Conservation (phyloP, 352 stramenopile genomes). For the Pythium sukuiense region DNA sequence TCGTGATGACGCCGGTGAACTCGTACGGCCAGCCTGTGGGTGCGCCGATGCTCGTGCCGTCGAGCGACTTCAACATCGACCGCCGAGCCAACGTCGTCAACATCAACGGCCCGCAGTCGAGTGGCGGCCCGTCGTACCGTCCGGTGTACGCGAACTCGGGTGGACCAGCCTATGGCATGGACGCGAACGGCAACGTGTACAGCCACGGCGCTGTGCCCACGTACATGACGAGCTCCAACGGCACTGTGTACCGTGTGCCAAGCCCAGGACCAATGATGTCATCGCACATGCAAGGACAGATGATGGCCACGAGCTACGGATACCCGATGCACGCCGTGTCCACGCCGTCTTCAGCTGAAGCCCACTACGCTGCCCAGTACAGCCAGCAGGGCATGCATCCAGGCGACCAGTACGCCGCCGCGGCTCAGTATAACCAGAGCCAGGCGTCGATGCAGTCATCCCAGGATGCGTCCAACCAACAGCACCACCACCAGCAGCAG, state of each 20-base stretch:
- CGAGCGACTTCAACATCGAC: conserved; percentile 41
- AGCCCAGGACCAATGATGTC: conserved; percentile 27
- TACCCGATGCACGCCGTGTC: conserved; percentile 26
- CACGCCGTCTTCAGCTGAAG: conserved; percentile 9
- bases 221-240: conserved; percentile 21
- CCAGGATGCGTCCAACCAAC: background rate
- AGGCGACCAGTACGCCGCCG: conserved; percentile 23
- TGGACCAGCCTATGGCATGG: conserved; percentile 17
- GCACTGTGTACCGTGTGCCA: conserved; percentile 23
- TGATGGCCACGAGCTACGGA: conserved; percentile 40
- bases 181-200: conserved; percentile 56
- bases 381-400: conserved; percentile 20
- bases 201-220: conserved; percentile 10
- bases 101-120: conserved; percentile 26
- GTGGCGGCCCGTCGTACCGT: conserved; percentile 4
- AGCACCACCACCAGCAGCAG: background rate
- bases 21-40: conserved; percentile 45
- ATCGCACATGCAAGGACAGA: conserved; percentile 34
- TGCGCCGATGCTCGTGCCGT: conserved; percentile 20
- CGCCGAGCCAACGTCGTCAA: conserved; percentile 45
- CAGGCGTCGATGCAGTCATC: conserved; percentile 18
- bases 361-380: conserved; percentile 18
- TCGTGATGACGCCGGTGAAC: conserved; percentile 26
- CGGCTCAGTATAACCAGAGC: conserved; percentile 25
- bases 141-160: conserved; percentile 18